Base-by-base conservation (phyloP, 2,329 filamentous ascomycete genomes). In the Coleophoma eucalyptorum region DNA sequence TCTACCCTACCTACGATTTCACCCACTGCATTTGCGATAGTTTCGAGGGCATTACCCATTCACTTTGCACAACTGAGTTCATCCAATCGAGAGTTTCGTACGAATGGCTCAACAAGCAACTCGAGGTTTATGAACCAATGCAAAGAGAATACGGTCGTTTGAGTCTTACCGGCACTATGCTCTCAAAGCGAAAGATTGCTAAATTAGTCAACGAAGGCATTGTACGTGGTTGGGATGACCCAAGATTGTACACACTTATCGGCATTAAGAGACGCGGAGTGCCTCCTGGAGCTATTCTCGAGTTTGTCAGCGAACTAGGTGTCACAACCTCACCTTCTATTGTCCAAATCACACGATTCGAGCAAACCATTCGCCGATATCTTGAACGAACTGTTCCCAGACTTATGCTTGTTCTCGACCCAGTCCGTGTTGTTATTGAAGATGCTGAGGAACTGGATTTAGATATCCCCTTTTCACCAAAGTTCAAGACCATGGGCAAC, bases 1-100 rank as follows among this genome's bases (percentile, higher is more conserved):
- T 97, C 56, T 97, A 96, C 67, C 94, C 94, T 0, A 95, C 93
- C 0, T 97, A 97, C 64, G 92, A 96, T 67, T 95, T 95, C 66
- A 88, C 87, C 0, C 90, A 95, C 73, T 96, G 89, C 68, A 76
- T 97, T 19, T 93, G 89, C 62, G 94, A 97, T 77, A 92, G 89
- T 59, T 90, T 96, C 57, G 94, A 99, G 69, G 81, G 81, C 16
- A 95, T 97, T 62, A 92, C 92, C 0, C 93, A 97, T 73, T 93
- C 87, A 13, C 76, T 97, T 18, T 97, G 93, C 67, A 97, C 94
- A 0, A 93, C 89, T 2, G 94, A 97, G 67, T 97, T 97, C 62
- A 84, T 92, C 58, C 82, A 89, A 47, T 87, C 89, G 18, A 77
- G 93, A 52, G 85, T 89, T 43, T 94, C 89, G 37, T 99, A 97